Conservation (phyloP, 257 asterid genomes). For the Solanum dulcamara region DNA sequence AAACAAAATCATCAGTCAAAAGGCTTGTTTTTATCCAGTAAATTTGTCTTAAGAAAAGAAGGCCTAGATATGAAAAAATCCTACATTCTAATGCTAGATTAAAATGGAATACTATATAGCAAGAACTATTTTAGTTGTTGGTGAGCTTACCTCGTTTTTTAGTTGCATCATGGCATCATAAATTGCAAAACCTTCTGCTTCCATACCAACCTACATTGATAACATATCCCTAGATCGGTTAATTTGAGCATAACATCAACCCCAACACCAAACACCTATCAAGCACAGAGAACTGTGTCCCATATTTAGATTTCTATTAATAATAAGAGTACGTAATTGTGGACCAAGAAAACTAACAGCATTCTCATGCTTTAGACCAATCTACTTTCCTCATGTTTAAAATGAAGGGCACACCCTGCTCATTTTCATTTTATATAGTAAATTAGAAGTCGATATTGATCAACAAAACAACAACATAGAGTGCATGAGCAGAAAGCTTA, state of each 20-base stretch:
- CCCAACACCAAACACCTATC: neutral
- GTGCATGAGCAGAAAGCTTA: neutral
- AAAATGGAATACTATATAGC: neutral
- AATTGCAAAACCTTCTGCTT: conserved; percentile 87
- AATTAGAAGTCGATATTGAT: neutral
- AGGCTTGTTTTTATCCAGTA: neutral
- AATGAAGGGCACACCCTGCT: neutral
- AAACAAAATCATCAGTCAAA: neutral
- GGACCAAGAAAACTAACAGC: neutral
- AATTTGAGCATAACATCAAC: neutral
- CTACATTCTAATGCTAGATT: neutral
- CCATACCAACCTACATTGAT: conserved; percentile 68
- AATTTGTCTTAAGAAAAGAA: neutral
- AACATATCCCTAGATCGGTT: neutral
- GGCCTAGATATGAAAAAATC: neutral
- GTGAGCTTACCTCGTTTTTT: conserved; percentile 64
- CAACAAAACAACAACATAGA: neutral
- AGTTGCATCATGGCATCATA: conserved; percentile 88
- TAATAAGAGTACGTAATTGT: neutral
- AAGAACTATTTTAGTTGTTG: neutral
- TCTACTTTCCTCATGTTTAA: neutral
- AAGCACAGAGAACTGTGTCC: neutral
- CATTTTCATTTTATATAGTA: neutral
- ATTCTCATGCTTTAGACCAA: neutral
- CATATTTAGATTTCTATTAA: neutral